Evolutionary conservation across 177 flowering plant genomes (phyloP), one percentile per base, ranked within the genome.

Genomic region (Tripterygium wilfordii): DNA sequence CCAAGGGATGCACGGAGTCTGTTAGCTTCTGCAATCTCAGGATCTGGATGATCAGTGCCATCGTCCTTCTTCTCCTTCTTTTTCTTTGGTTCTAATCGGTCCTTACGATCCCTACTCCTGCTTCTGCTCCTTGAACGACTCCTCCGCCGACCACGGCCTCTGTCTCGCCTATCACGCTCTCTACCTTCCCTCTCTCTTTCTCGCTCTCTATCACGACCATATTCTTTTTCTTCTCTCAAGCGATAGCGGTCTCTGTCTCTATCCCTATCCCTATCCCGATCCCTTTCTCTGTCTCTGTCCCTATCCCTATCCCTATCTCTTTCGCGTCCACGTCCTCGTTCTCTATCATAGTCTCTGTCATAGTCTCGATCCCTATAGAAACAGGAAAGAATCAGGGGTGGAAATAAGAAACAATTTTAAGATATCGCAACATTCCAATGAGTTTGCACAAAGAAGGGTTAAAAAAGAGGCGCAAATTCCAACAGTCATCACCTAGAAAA

Each of bases 21-120:
- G 63, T 94, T 94, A 13, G 72, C 75, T 60, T 82, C 99, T 1
- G 96, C 97, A 62, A 89, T 87, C 70, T 89, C 97, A 5, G 99
- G 97, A 66, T 92, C 94, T 3, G 88, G 96, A 51, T 92, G 96
- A 46, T 89, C 96, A 0, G 96, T 85, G 10, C 96, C 96, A 62
- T 86, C 96, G 56, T 81, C 96, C 59, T 72, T 80, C 75, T 71
- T 77, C 58, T 74, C 75, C 61, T 80, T 74, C 74, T 72, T 83
- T 51, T 70, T 72, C 49, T 76, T 76, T 73, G 76, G 49, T 76
- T 73, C 73, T 77, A 82, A 78, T 79, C 81, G 85, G 65, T 84
- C 77, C 76, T 73, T 80, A 8, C 83, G 83, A 23, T 82, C 88
- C 51, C 79, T 66, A 45, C 87, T 81, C 65, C 82, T 59, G 46